Base-by-base conservation (phyloP, 495 filamentous ascomycete genomes). In the Thermochaetoides thermophila region DNA sequence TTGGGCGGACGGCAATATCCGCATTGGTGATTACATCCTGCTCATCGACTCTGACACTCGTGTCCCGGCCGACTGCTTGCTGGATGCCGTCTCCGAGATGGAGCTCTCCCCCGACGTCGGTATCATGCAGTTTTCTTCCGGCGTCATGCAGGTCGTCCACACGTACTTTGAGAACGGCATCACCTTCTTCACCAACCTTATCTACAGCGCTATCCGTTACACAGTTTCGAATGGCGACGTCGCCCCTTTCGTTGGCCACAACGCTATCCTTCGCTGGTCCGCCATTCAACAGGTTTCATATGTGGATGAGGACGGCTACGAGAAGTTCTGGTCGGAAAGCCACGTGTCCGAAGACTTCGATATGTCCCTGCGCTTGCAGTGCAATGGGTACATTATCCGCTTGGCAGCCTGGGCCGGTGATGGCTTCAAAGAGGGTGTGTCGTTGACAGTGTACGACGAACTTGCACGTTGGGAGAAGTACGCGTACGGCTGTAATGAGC, bases 291-390 rank as follows among this genome's bases (percentile, higher is more conserved):
- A 81, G 36, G 74, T 86, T 27, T 71, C 71, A 9, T 84, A 84
- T 57, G 45, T 61, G 43, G 68, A 72, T 22, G 69, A 74, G 40
- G 69, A 77, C 32, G 75, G 75, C 15, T 73, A 78, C 27, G 64
- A 84, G 48, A 85, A 84, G 54, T 84, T 76, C 57, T 86, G 81
- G 81, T 85, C 81, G 0, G 81, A 86, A 53, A 69, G 66, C 16
- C 78, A 79, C 48, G 81, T 86, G 23, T 84, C 80, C 5, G 81
- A 86, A 44, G 81, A 86, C 45, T 86, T 86, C 45, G 81, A 85
- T 41, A 84, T 86, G 79, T 77, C 81, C 7, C 72, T 86, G 3
- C 77, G 78, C 34, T 67, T 86, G 13, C 81, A 86, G 50, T 71
- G 66, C 31, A 59, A 37, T 43, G 79, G 81, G 11, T 84, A 83